Percentiles rank a stretch among this genome's conserved stretches.
These are phyloP conservation scores for Pleoardoris graminearum DNA, from an alignment of 2,329 filamentous ascomycete genomes.

Conservation along the genomic window DNA sequence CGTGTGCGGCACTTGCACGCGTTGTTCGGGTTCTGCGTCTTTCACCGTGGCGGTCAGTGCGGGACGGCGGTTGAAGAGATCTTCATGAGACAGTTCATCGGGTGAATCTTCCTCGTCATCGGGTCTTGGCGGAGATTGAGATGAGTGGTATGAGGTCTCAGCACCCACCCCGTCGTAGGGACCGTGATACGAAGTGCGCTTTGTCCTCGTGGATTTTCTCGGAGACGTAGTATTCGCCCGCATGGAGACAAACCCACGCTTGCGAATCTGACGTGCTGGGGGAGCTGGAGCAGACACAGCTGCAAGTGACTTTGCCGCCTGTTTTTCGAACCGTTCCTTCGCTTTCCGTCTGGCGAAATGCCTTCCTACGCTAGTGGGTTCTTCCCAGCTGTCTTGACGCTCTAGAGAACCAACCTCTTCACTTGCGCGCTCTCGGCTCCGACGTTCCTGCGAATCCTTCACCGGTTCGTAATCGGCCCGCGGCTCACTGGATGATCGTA, in stretches of 20 bases:
- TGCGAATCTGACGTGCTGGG: constrained; percentile 16
- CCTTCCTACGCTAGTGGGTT: constrained; percentile 24
- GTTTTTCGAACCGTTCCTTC: constrained; percentile 27
- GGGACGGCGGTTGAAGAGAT: constrained; percentile 12
- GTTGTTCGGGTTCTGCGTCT: constrained; percentile 15
- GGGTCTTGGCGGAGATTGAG: constrained; percentile 17
- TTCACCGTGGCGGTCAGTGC: constrained; percentile 13
- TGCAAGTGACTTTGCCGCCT: constrained; percentile 29
- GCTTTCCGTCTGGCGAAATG: constrained; percentile 24
- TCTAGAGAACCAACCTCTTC: constrained; percentile 10
- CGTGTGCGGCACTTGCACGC: constrained; percentile 43
- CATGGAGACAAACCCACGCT: constrained; percentile 18
- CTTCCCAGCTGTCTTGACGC: constrained; percentile 37
- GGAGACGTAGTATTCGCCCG: constrained; percentile 35
- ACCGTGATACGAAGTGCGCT: constrained; percentile 9
- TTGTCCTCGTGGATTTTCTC: constrained; percentile 8
- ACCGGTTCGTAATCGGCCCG: constrained; percentile 50
- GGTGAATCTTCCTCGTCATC: constrained; percentile 28
- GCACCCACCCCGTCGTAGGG: constrained; percentile 30
- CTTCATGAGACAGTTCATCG: constrained; percentile 38
- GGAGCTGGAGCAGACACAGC: constrained; percentile 32
- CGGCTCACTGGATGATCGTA: constrained; percentile 46
- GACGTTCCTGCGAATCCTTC: constrained; percentile 50
- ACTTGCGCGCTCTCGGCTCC: constrained; percentile 28
- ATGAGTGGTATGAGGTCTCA: constrained; percentile 25